Evolutionary conservation across 1,284 basidiomycete species (phyloP), one percentile per base, ranked within the genome.

Genomic region (Malassezia furfur): DNA sequence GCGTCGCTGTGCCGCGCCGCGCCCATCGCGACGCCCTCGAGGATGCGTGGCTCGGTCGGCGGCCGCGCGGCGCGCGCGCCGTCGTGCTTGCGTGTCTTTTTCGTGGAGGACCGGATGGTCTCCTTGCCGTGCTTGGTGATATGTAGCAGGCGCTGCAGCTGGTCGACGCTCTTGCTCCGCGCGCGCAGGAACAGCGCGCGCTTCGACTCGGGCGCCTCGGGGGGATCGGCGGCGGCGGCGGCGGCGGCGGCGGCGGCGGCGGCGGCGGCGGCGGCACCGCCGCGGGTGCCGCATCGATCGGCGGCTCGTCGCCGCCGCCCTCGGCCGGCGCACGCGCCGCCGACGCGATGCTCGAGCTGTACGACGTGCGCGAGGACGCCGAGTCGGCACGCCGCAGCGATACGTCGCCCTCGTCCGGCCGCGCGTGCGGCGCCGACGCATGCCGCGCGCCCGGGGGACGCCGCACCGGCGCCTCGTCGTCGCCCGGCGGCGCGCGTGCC

Each of bases 131-230:
- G 14, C n/a, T 56, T 50, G n/a, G 43, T 25, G 36, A 48, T 12
- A 19, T 52, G 21, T 4, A 57, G 37, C 6, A 57, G 21, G 3
- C 49, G 49, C 34, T 52, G 46, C 35, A 57, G 43, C 10, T 57
- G 55, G 32, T 57, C 55, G 25, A 57, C 51, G 43, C 55, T 52
- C 43, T 57, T 57, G 35, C 31, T 48, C n/a, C 55, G 55, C 22
- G 55, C 55, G 2, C 55, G 55, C n/a, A 48, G 15, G 21, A 57
- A 52, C 2, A 57, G n/a, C 6, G 50, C 35, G 21, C 50, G 50
- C 41, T 48, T 52, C 32, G 51, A 39, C 15, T 50, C 49, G 1
- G 2, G 3, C 46, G 25, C 22, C 2, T 21, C 19, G n/a, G n/a
- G n/a, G n/a, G n/a, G n/a, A 10, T 5, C 15, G 25, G 4, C 25